Percentiles rank a stretch among this genome's conserved stretches.
Conservation (phyloP, 352 stramenopile species). For the Phytophthora sojae region DNA sequence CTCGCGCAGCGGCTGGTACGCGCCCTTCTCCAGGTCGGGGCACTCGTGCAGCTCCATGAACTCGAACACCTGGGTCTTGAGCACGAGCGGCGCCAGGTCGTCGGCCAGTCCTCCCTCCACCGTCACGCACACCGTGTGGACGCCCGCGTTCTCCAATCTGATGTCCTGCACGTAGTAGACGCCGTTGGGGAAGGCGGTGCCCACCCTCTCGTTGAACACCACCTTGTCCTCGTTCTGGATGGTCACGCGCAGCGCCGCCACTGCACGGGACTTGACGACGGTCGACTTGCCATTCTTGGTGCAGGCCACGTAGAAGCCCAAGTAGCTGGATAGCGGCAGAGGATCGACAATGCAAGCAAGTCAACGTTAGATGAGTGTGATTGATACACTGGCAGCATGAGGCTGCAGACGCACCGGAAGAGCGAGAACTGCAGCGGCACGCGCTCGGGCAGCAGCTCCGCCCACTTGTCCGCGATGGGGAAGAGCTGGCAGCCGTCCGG, state of each 20-base stretch:
- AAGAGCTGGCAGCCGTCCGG: constrained; percentile 72
- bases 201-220: constrained; percentile 69
- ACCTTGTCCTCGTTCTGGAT: constrained; percentile 85
- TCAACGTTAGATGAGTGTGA: not conserved
- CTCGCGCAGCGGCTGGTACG: constrained; percentile 68
- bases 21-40: constrained; percentile 48
- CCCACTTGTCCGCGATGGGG: constrained; percentile 76
- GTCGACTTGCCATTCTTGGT: constrained; percentile 72
- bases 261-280: constrained; percentile 60
- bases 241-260: constrained; percentile 67
- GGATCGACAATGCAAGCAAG: not conserved
- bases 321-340: constrained; percentile 42
- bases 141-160: constrained; percentile 59
- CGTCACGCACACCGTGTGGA: constrained; percentile 69
- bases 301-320: constrained; percentile 78
- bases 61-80: constrained; percentile 77
- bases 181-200: constrained; percentile 70
- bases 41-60: constrained; percentile 86
- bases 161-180: constrained; percentile 88
- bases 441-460: constrained; percentile 63
- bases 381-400: not conserved
- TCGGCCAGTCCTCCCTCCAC: constrained; percentile 62
- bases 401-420: constrained; percentile 56
- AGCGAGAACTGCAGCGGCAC: constrained; percentile 82
- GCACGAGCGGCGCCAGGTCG: constrained; percentile 60